phyloP scores from a whole-genome alignment of 371 early-diverging fungal genomes.

The Mucor indicus region DNA sequence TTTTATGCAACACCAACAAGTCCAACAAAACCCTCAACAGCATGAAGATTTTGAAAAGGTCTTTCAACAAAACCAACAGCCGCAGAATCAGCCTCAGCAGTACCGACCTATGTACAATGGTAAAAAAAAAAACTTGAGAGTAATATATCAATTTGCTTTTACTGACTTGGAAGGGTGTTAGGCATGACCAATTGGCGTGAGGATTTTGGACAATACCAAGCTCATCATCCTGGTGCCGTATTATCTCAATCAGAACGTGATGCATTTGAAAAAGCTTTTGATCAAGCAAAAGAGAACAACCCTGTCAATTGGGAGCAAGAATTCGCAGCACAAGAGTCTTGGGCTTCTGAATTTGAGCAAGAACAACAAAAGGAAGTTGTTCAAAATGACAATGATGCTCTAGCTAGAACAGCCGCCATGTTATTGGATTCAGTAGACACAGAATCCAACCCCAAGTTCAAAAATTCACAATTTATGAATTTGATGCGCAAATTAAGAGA shows the following conservation, averaged over 20 bases:
- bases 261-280: constrained; percentile 77
- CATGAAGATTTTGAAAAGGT: constrained; percentile 70
- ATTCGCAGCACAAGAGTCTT: constrained; percentile 41
- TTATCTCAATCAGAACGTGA: constrained; percentile 10
- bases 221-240: constrained; percentile 6
- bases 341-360: constrained; percentile 55
- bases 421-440: constrained; percentile 75
- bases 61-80: constrained; percentile 37
- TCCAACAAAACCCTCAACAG: constrained; percentile 43
- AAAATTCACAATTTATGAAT: constrained; percentile 84
- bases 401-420: constrained; percentile 84
- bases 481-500: constrained; percentile 91
- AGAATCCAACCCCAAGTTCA: constrained; percentile 86
- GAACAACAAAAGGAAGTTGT: constrained; percentile 20
- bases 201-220: constrained; percentile 39
- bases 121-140: constrained; percentile 8
- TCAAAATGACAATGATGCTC: constrained; percentile 54
- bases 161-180: constrained; percentile 22
- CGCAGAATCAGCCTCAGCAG: constrained; percentile 1
- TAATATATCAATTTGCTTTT: background rate
- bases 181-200: too few species aligned
- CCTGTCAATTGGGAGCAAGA: constrained; percentile 51
- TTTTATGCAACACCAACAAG: constrained; percentile 55
- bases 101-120: background rate
- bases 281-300: constrained; percentile 49